A percentile compares a stretch with the other conserved stretches of the same genome.
Conservation (phyloP, 768 basidiomycete genomes). For the Podaxis carcinomalis region DNA sequence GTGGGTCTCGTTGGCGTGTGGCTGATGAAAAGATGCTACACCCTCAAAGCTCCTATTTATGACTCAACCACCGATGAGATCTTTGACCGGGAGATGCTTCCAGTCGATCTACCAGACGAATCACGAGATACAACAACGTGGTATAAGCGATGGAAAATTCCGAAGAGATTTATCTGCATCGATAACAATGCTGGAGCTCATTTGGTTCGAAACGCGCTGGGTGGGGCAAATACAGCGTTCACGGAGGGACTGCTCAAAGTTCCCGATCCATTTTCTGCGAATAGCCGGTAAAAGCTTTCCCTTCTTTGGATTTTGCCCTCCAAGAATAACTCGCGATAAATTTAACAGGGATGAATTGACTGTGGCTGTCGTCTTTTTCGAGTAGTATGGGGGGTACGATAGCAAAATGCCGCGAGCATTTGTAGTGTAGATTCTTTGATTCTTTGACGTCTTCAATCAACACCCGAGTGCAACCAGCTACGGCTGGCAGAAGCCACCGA, state of each 20-base stretch:
- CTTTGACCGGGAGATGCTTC: constrained; percentile 20
- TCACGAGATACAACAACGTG: constrained; percentile 28
- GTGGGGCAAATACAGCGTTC: constrained; percentile 40
- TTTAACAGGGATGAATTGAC: constrained; percentile 11
- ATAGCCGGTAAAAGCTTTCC: constrained; percentile 2
- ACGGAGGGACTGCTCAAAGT: constrained; percentile 30
- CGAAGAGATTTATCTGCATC: constrained; percentile 34
- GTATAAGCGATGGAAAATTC: constrained; percentile 30
- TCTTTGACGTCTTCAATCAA: no score
- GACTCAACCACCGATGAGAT: constrained; percentile 8
- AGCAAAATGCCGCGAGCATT: no score
- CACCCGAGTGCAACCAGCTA: no score
- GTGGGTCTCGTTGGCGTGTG: constrained; percentile 50
- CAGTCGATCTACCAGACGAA: constrained; percentile 19
- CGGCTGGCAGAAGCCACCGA: no score
- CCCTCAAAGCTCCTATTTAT: background rate
- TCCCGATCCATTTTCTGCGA: background rate
- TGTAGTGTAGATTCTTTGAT: no score
- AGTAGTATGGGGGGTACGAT: background rate
- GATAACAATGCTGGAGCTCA: constrained; percentile 44
- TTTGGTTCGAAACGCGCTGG: constrained; percentile 45
- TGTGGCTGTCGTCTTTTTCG: constrained; percentile 1
- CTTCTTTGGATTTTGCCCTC: background rate
- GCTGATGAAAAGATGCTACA: constrained; percentile 24
- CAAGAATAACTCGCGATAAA: background rate